Evolutionary conservation across 441 rosid species (phyloP).

Genomic region (Brassica balearica): DNA sequence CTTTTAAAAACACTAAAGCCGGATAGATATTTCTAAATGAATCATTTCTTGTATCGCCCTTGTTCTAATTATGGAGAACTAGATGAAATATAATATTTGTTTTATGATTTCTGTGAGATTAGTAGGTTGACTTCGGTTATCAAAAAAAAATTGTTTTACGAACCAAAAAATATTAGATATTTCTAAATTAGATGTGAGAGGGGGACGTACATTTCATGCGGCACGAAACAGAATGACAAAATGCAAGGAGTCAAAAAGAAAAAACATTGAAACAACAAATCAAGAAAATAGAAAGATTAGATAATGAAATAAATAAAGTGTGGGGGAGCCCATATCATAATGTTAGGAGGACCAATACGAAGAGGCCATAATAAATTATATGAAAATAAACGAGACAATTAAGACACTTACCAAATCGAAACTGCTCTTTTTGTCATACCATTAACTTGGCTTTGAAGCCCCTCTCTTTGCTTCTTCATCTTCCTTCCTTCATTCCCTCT

Average conservation of each 20-base stretch:
- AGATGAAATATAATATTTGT: too few relatives aligned
- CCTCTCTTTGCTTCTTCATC: constrained; percentile 35
- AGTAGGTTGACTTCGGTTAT: too few relatives aligned
- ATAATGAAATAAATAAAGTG: neutral
- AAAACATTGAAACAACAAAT: neutral
- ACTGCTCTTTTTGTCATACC: constrained; percentile 4
- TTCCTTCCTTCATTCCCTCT: constrained; percentile 31
- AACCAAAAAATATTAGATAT: too few relatives aligned
- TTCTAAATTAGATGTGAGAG: neutral
- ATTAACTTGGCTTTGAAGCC: constrained; percentile 40
- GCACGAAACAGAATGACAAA: neutral
- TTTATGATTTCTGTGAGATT: too few relatives aligned
- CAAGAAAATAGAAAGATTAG: neutral
- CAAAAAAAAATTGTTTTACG: too few relatives aligned
- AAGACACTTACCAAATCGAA: constrained; percentile 38
- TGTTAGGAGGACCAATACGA: constrained; percentile 28
- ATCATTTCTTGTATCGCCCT: too few relatives aligned
- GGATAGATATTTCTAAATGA: too few relatives aligned
- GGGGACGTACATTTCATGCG: neutral
- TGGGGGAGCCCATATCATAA: constrained; percentile 22
- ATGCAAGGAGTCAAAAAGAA: neutral
- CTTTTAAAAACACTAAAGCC: too few relatives aligned
- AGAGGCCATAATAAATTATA: neutral
- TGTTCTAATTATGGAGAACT: too few relatives aligned
- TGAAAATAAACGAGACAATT: constrained; percentile 11